Evolutionary conservation across 441 rosid genomes (phyloP).

Genomic region (Arabidopsis hybrid): DNA sequence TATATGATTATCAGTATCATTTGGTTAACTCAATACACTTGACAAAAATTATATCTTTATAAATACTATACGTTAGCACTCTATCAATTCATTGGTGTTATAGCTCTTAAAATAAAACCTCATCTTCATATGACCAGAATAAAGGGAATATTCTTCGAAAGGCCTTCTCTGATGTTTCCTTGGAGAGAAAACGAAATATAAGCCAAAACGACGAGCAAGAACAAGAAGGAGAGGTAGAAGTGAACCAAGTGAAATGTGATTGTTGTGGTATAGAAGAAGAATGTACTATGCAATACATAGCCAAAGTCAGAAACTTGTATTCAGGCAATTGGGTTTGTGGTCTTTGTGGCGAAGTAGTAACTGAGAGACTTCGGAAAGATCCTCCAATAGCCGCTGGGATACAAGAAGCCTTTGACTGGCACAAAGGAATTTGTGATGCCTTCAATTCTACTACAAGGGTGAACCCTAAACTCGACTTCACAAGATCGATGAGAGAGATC

Average conservation of each 20-base stretch:
- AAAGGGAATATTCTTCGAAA: constrained; percentile 7
- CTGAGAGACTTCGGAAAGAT: constrained; percentile 20
- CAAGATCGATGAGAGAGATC: constrained; percentile 23
- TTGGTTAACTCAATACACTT: neutral
- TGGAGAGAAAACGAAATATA: neutral
- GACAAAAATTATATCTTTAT: neutral
- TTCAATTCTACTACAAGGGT: constrained; percentile 32
- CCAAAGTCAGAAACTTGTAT: constrained; percentile 45
- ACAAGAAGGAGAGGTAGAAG: constrained; percentile 31
- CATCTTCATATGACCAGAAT: constrained; percentile 18
- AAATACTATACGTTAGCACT: neutral
- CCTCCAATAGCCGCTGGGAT: constrained; percentile 1
- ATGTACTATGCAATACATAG: constrained; percentile 59
- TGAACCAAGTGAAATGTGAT: constrained; percentile 58
- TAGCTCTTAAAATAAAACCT: neutral
- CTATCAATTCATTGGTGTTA: neutral
- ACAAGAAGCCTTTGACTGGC: constrained; percentile 37
- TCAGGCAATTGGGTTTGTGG: constrained; percentile 69
- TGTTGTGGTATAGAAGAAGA: constrained; percentile 66
- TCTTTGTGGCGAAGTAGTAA: constrained; percentile 54
- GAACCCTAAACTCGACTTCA: constrained; percentile 35
- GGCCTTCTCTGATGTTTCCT: constrained; percentile 32
- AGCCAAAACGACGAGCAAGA: constrained; percentile 11
- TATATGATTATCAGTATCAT: neutral
- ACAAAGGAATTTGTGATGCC: constrained; percentile 12